Conservation (phyloP, 2,329 filamentous ascomycete genomes). For the Claviceps paspali region DNA sequence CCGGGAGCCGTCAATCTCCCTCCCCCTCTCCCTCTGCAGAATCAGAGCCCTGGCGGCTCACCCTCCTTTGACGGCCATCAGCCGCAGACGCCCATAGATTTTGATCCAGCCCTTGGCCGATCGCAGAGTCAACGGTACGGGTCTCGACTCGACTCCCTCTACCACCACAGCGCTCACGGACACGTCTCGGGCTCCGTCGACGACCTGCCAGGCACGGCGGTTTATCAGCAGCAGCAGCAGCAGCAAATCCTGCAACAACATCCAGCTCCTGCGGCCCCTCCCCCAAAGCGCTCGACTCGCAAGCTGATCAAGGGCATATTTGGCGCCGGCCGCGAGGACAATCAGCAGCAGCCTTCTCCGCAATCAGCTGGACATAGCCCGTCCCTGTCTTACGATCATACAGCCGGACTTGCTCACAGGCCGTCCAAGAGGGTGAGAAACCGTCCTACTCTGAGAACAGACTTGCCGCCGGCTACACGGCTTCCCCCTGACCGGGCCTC, state of each 20-base stretch:
- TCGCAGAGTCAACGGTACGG: conserved; percentile 37
- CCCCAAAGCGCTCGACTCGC: conserved; percentile 35
- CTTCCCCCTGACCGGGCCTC: conserved; percentile 9
- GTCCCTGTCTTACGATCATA: conserved; percentile 31
- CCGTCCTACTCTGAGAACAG: conserved; percentile 27
- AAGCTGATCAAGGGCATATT: conserved; percentile 41
- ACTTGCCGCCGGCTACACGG: conserved; percentile 14
- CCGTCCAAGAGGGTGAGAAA: conserved; percentile 44
- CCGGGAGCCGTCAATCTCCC: conserved; percentile 15
- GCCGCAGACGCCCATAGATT: conserved; percentile 22
- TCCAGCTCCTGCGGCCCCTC: conserved; percentile 12
- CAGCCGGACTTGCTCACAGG: conserved; percentile 32
- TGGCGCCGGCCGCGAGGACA: conserved; percentile 17
- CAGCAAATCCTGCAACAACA: conserved; percentile 11
- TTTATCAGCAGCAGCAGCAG: conserved; percentile 13
- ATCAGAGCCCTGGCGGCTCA: conserved; percentile 11
- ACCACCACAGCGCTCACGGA: conserved; percentile 18
- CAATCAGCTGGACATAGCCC: conserved; percentile 9
- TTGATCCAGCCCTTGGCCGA: conserved; percentile 25
- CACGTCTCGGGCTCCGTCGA: conserved; percentile 13
- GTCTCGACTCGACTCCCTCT: conserved; percentile 12
- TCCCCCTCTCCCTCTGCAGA: conserved; percentile 19
- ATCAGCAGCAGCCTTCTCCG: conserved; percentile 7
- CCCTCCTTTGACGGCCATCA: conserved; percentile 20
- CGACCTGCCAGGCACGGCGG: conserved; percentile 9